Conservation (phyloP, 2,329 filamentous ascomycete species). For the Aspergillus bombycis region DNA sequence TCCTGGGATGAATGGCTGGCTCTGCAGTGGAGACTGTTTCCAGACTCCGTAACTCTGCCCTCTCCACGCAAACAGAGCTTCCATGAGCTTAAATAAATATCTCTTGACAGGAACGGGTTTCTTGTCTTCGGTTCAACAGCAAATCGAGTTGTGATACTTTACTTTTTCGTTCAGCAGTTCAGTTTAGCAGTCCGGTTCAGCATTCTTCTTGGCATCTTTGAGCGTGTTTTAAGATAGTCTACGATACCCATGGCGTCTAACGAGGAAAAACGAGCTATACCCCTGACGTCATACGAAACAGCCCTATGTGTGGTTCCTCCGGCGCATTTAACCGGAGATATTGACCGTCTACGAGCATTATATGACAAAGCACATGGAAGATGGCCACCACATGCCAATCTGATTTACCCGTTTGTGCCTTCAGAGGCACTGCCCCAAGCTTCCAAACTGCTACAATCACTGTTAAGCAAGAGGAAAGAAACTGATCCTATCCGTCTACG, state of each 20-base stretch:
- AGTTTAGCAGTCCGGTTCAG: not conserved
- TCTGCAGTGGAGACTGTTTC: not conserved
- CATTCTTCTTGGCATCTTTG: not conserved
- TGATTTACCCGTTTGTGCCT: conserved; percentile 14
- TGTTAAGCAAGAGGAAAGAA: not conserved
- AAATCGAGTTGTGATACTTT: not conserved
- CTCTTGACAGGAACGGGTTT: not conserved
- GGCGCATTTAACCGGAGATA: not conserved
- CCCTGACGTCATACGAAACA: conserved; percentile 8
- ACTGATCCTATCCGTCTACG: not conserved
- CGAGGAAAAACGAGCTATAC: not conserved
- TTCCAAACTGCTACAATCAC: not conserved
- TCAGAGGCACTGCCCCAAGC: conserved; percentile 6
- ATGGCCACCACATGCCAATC: conserved; percentile 12
- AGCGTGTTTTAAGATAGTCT: not conserved
- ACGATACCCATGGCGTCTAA: not conserved
- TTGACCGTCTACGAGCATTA: conserved; percentile 6
- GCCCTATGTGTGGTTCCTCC: conserved; percentile 12
- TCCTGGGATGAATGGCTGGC: not conserved
- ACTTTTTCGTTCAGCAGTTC: not conserved
- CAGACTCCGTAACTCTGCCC: not conserved
- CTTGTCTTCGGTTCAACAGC: not conserved
- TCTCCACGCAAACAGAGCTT: not conserved
- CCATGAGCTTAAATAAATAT: not conserved
- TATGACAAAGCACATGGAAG: conserved; percentile 14